Evolutionary conservation across 192 early-diverging fungal genomes (phyloP).

Genomic region (Mortierella antarctica): DNA sequence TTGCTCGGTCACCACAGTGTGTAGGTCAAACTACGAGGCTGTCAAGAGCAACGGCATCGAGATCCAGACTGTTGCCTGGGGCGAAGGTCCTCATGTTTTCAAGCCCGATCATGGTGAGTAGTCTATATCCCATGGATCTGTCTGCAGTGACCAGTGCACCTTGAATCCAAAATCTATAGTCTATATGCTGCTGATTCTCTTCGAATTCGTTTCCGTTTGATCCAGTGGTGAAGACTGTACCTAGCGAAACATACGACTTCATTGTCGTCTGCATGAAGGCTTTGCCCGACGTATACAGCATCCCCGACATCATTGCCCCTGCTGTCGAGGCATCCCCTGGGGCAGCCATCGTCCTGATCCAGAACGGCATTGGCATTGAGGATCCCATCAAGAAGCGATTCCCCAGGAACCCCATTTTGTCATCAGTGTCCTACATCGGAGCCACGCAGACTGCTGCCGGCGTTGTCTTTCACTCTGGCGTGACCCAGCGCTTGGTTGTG

Average conservation of each 20-base stretch:
- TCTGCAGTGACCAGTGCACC: neutral
- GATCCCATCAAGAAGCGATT: constrained; percentile 65
- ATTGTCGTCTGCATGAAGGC: constrained; percentile 76
- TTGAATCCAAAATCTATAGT: neutral
- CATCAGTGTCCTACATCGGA: constrained; percentile 72
- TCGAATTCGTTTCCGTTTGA: too few species aligned
- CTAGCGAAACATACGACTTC: constrained; percentile 64
- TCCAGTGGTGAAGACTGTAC: constrained; percentile 53
- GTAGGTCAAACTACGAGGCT: constrained; percentile 73
- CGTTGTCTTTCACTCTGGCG: constrained; percentile 61
- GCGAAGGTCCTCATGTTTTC: constrained; percentile 61
- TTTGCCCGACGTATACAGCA: constrained; percentile 68
- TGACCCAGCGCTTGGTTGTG: constrained; percentile 51
- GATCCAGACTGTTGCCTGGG: constrained; percentile 67
- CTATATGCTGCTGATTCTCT: neutral
- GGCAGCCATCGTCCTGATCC: constrained; percentile 73
- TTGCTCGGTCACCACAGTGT: constrained; percentile 66
- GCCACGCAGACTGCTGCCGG: constrained; percentile 66
- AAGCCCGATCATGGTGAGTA: constrained; percentile 60
- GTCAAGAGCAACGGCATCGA: constrained; percentile 65
- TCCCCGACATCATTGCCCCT: constrained; percentile 66
- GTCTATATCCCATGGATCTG: neutral
- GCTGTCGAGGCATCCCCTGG: constrained; percentile 57
- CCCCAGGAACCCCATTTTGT: constrained; percentile 70
- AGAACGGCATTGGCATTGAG: constrained; percentile 80